phyloP scores from a whole-genome alignment of 2,329 filamentous ascomycete species.

The Tolypocladium sp. region DNA sequence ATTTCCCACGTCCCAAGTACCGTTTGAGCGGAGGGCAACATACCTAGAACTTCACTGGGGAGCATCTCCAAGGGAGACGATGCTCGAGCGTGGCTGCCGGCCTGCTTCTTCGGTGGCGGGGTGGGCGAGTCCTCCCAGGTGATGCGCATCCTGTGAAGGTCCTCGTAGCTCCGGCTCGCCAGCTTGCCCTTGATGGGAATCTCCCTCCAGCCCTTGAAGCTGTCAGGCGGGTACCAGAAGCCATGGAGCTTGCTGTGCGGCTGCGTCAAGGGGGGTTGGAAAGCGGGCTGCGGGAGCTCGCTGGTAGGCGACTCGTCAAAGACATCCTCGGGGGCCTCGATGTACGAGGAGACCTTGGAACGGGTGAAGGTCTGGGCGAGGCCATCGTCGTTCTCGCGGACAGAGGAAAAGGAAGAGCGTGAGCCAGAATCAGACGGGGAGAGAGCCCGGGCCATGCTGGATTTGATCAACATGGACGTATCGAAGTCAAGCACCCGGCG shows the following conservation, averaged over 20 bases:
- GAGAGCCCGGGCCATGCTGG: constrained; percentile 26
- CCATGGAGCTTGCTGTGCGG: constrained; percentile 48
- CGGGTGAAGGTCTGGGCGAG: constrained; percentile 54
- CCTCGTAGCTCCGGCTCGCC: constrained; percentile 52
- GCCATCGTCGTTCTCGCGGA: constrained; percentile 49
- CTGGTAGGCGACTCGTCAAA: constrained; percentile 37
- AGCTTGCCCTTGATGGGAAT: constrained; percentile 49
- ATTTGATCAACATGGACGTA: constrained; percentile 22
- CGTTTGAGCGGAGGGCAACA: constrained; percentile 16
- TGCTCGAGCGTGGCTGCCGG: constrained; percentile 29
- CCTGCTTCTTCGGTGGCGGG: constrained; percentile 19
- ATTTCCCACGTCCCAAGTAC: not conserved
- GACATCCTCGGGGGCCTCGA: constrained; percentile 37
- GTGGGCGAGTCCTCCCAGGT: constrained; percentile 39
- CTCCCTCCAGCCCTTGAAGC: constrained; percentile 54
- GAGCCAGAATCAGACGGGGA: constrained; percentile 29
- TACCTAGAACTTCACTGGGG: constrained; percentile 63
- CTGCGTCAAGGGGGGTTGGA: constrained; percentile 43
- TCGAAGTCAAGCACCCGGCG: constrained; percentile 22
- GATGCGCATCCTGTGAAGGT: constrained; percentile 46
- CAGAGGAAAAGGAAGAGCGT: constrained; percentile 53
- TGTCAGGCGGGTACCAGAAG: constrained; percentile 48
- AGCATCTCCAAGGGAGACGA: constrained; percentile 55
- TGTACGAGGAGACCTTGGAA: constrained; percentile 53
- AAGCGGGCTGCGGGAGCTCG: constrained; percentile 35